Conservation (phyloP, 371 early-diverging fungal genomes). For the Circinella umbellata region DNA sequence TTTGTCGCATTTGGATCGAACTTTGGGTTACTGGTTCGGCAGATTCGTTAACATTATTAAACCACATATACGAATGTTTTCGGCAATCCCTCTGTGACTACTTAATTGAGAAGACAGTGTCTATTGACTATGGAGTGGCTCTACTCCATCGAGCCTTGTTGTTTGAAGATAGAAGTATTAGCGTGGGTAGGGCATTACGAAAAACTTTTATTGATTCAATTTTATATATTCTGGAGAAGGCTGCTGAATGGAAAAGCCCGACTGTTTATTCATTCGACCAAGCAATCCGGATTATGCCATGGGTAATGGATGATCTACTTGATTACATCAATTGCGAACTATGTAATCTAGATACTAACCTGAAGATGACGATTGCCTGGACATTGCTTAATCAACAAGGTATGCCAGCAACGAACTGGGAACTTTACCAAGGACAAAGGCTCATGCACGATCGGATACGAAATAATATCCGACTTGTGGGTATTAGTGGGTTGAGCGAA, state of each 20-base stretch:
- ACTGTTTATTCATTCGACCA: conserved; percentile 61
- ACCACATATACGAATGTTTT: conserved; percentile 62
- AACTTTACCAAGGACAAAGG: conserved; percentile 33
- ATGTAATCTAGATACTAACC: conserved; percentile 33
- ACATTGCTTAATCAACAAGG: conserved; percentile 21
- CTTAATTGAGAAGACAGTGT: conserved; percentile 67
- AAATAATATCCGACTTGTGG: conserved; percentile 52
- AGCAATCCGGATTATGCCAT: conserved; percentile 36
- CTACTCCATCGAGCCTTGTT: conserved; percentile 26
- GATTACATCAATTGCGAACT: conserved; percentile 40
- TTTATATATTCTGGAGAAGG: conserved; percentile 51
- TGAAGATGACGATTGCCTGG: conserved; percentile 48
- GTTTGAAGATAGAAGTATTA: conserved; percentile 10
- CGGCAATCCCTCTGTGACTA: conserved; percentile 75
- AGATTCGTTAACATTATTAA: conserved; percentile 60
- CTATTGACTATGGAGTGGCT: conserved; percentile 41
- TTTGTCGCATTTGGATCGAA: conserved; percentile 62
- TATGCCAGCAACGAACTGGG: conserved; percentile 22
- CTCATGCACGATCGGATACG: conserved; percentile 28
- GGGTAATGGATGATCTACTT: conserved; percentile 52
- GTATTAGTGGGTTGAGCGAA: conserved; percentile 64
- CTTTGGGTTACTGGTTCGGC: conserved; percentile 74
- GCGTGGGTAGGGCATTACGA: conserved; percentile 32
- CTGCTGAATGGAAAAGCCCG: conserved; percentile 59
- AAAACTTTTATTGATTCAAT: conserved; percentile 62